Conservation (phyloP, 2,329 filamentous ascomycete species). For the Camptophora hylomeconis region DNA sequence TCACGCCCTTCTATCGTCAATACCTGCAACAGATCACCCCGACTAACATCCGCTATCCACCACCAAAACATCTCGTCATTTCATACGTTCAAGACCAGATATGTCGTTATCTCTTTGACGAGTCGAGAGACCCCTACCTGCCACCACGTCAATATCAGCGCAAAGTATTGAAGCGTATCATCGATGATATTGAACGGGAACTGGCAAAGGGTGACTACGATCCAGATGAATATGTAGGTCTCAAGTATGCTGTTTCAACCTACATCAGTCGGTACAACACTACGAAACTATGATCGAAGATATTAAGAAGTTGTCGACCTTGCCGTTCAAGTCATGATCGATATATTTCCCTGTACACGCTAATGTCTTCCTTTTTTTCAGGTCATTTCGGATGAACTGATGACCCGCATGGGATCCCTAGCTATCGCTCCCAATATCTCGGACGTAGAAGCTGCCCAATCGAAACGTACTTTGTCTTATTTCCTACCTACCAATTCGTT, state of each 20-base stretch:
- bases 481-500: conserved; percentile 9
- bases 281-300: neutral
- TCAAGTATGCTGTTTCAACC: neutral
- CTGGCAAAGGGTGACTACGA: too few species aligned
- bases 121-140: conserved; percentile 38
- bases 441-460: conserved; percentile 52
- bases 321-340: neutral
- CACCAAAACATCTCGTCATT: conserved; percentile 43
- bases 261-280: neutral
- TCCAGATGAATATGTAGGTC: conserved; percentile 78
- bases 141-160: conserved; percentile 58
- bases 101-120: conserved; percentile 53
- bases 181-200: conserved; percentile 55
- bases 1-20: conserved; percentile 52
- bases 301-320: neutral
- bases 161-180: conserved; percentile 59
- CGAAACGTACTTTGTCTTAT: conserved; percentile 23
- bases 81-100: conserved; percentile 53
- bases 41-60: conserved; percentile 50
- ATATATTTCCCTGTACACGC: conserved; percentile 8
- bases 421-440: conserved; percentile 51
- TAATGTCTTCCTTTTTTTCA: conserved; percentile 27
- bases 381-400: conserved; percentile 74
- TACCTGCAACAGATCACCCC: conserved; percentile 63
- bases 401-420: conserved; percentile 53